Percentiles rank a stretch among this genome's conserved stretches.
These are phyloP conservation scores for Tricharina praecox DNA, from an alignment of 495 filamentous ascomycete genomes.

Conservation along the genomic window DNA sequence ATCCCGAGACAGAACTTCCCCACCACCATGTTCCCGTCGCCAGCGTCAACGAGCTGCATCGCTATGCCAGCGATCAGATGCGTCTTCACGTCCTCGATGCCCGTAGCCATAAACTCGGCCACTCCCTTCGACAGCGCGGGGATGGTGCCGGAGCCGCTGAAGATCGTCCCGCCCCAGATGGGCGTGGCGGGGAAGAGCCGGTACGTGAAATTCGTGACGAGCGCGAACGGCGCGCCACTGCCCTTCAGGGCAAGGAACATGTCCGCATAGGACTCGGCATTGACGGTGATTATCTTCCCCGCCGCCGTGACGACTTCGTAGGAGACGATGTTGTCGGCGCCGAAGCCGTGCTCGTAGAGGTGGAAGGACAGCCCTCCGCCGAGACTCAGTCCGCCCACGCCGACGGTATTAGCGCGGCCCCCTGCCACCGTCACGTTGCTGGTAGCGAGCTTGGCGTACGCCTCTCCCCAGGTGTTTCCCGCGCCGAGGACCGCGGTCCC, in stretches of 20 bases:
- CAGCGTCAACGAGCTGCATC: background rate
- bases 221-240: conserved; percentile 29
- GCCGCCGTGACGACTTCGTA: conserved; percentile 15
- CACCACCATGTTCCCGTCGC: background rate
- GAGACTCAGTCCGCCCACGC: conserved; percentile 29
- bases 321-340: conserved; percentile 27
- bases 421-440: conserved; percentile 34
- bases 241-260: conserved; percentile 29
- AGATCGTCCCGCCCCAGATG: background rate
- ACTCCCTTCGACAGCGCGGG: background rate
- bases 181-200: background rate
- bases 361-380: conserved; percentile 30
- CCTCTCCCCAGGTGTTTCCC: conserved; percentile 36
- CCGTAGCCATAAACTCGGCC: background rate
- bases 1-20: no score
- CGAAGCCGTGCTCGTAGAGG: conserved; percentile 25
- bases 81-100: background rate
- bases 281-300: conserved; percentile 27
- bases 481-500: conserved; percentile 32
- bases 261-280: conserved; percentile 18
- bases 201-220: conserved; percentile 28
- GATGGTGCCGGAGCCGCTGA: background rate
- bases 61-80: conserved; percentile 1
- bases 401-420: conserved; percentile 32
- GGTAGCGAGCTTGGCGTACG: conserved; percentile 34